Base-by-base conservation (phyloP, 371 early-diverging fungal genomes). In the Haplosporangium sp. region DNA sequence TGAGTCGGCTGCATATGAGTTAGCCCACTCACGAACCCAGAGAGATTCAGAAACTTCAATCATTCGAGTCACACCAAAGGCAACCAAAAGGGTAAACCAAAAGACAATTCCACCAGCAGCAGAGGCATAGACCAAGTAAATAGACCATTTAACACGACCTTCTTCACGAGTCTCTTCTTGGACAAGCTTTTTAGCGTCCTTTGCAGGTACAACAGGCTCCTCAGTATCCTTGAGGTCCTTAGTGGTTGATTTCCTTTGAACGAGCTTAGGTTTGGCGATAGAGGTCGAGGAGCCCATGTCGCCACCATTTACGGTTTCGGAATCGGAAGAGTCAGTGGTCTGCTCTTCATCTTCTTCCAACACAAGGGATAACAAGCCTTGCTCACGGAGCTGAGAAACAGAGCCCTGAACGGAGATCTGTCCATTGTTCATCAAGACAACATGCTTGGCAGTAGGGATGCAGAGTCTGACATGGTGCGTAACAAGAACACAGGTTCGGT, bases 401-500 rank as follows among this genome's bases (percentile, higher is more conserved):
- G 82, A 62, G n/a, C 90, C 90, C 34, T 74, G 82, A 42, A 85
- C 60, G 1, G 77, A 55, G 37, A 85, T 74, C 27, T 78, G 72
- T 11, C 95, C 96, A 34, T 87, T 83, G 11, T 85, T 73, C 67
- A 97, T 66, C 27, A 91, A 86, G 0, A 94, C 91, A 10, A 96
- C 76, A 40, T 88, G 87, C 67, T 88, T 86, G 60, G 91, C 86
- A 52, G 89, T 87, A 8, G 88, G 78, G 34, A 97, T 77, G 63
- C 96, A 93, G 63, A 95, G 88, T 4, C 88, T 84, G 7, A 96
- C 92, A 55, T 95, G 94, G 76, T 98, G 98, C 0, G 97, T 96
- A 8, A 96, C 94, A 38, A 98, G 85, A 13, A 98, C 84, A 15
- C 92, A 84, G 0, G 98, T 97, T 45, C 97, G 89, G 35, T 85